phyloP scores from a whole-genome alignment of 352 stramenopile genomes.

The Phytophthora pisi region DNA sequence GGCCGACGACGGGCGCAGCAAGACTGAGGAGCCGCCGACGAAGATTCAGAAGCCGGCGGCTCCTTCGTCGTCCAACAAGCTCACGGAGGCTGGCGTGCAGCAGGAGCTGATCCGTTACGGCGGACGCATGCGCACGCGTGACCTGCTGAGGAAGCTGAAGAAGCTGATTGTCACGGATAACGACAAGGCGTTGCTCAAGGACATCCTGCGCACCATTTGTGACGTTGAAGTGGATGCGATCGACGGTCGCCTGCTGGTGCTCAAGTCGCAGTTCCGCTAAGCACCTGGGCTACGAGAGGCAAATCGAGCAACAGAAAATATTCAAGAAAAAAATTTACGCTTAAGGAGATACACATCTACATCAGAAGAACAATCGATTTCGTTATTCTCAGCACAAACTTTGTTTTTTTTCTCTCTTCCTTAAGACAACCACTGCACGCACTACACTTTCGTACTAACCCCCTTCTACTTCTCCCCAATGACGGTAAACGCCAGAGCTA shows the following conservation, averaged over 20 bases:
- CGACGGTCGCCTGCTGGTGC: slow-evolving; percentile 78
- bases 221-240: slow-evolving; percentile 87
- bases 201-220: slow-evolving; percentile 88
- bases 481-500: slow-evolving; percentile 49
- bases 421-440: too few relatives aligned
- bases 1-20: slow-evolving; percentile 32
- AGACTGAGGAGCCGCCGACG: slow-evolving; percentile 53
- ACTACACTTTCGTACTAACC: too few relatives aligned
- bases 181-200: slow-evolving; percentile 83
- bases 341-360: too few relatives aligned
- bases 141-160: slow-evolving; percentile 82
- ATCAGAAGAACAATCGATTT: too few relatives aligned
- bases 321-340: neutral
- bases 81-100: slow-evolving; percentile 84
- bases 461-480: slow-evolving; percentile 22
- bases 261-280: slow-evolving; percentile 90
- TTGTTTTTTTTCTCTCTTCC: too few relatives aligned
- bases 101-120: slow-evolving; percentile 85
- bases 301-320: neutral
- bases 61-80: slow-evolving; percentile 53
- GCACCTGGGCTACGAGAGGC: too few relatives aligned
- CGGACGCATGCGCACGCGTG: slow-evolving; percentile 79
- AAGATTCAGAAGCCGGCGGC: slow-evolving; percentile 48
- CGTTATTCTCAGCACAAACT: too few relatives aligned
- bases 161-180: slow-evolving; percentile 83